phyloP scores from a whole-genome alignment of 108 stramenopile species.

The Skeletonema tropicum region DNA sequence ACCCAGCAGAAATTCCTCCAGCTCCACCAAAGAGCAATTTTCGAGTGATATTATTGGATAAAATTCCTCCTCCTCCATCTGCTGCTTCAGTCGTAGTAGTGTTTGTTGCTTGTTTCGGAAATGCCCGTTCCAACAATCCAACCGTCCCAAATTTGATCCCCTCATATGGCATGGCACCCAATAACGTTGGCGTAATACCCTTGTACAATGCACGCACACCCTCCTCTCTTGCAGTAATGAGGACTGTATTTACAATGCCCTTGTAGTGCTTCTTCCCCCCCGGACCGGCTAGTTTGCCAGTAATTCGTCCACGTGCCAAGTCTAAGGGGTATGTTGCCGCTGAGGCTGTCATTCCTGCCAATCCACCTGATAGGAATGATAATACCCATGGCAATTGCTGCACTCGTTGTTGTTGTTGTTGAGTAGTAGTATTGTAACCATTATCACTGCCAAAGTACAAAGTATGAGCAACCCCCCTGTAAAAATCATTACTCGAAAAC shows the following conservation, averaged over 20 bases:
- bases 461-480: conserved; percentile 45
- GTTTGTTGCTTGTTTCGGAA: conserved; percentile 47
- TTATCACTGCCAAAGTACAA: conserved; percentile 19
- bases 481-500: conserved; percentile 84
- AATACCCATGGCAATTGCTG: conserved; percentile 47
- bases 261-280: conserved; percentile 66
- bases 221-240: conserved; percentile 79
- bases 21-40: conserved; percentile 85
- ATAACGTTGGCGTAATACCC: conserved; percentile 79
- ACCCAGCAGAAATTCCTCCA: conserved; percentile 81
- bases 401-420: conserved; percentile 24
- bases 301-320: conserved; percentile 84
- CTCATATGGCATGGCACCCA: conserved; percentile 90
- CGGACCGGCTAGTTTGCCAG: conserved; percentile 74
- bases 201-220: conserved; percentile 79
- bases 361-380: conserved; percentile 82
- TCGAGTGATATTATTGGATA: conserved; percentile 38
- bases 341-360: conserved; percentile 83
- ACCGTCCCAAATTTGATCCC: conserved; percentile 94
- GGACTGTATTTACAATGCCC: conserved; percentile 74
- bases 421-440: neutral
- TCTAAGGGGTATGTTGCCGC: conserved; percentile 88
- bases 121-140: conserved; percentile 72
- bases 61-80: conserved; percentile 5
- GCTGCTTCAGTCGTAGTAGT: no score